These are phyloP conservation scores for Gremmenia infestans DNA, from an alignment of 2,329 filamentous ascomycete species.

Conservation along the genomic window DNA sequence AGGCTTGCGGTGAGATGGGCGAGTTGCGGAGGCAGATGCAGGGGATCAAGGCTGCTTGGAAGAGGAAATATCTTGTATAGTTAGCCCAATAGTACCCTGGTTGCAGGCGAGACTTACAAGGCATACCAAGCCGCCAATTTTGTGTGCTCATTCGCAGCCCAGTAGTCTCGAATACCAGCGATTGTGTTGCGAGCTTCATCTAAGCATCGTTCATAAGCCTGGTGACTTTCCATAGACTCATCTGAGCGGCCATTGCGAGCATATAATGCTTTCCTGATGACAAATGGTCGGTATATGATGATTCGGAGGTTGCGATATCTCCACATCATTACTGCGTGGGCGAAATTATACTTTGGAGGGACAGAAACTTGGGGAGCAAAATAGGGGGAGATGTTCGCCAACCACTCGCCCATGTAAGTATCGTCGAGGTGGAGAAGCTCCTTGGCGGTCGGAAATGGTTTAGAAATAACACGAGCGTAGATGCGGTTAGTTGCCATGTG, in stretches of 20 bases:
- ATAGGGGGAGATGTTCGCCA: constrained; percentile 6
- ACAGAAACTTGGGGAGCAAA: constrained; percentile 4
- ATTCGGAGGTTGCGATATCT: constrained; percentile 16
- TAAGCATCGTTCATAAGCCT: constrained; percentile 7
- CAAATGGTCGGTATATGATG: constrained; percentile 16
- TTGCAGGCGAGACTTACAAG: constrained; percentile 7
- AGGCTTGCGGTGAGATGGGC: constrained; percentile 3
- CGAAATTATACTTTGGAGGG: constrained; percentile 5
- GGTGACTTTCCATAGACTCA: background rate
- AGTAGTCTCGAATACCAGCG: constrained; percentile 6
- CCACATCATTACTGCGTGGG: constrained; percentile 12
- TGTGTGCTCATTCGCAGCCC: constrained; percentile 6
- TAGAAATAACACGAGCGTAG: constrained; percentile 40
- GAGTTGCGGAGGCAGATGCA: constrained; percentile 33
- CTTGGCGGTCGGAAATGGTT: constrained; percentile 36
- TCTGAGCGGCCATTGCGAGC: background rate
- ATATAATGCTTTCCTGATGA: constrained; percentile 10
- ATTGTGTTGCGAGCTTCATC: constrained; percentile 10
- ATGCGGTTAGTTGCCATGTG: constrained; percentile 40
- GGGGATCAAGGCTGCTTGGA: constrained; percentile 39
- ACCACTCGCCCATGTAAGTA: constrained; percentile 9
- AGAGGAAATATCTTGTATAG: constrained; percentile 35
- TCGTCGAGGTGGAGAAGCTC: constrained; percentile 35
- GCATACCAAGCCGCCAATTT: constrained; percentile 15
- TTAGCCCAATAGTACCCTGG: background rate